Base-by-base conservation (phyloP, 2,329 filamentous ascomycete genomes). In the Moelleriella libera region DNA sequence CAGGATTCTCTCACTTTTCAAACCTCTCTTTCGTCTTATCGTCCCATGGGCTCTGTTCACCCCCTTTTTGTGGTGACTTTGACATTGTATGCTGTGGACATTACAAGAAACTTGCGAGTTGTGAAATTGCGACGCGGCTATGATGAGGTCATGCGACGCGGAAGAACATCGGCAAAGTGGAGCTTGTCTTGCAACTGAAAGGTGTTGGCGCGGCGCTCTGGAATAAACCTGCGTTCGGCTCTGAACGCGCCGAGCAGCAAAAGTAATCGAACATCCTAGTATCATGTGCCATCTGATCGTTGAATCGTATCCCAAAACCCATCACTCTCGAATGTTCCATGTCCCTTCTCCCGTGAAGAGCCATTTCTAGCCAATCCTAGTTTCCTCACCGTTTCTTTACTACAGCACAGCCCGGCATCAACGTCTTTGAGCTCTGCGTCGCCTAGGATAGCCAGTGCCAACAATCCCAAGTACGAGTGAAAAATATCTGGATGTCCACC, bases 381-480 rank as follows among this genome's bases (percentile, higher is more conserved):
- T 48, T 70, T 73, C 31, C 63, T 57, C 9, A 71, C 70, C 1
- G 76, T 72, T 9, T 80, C 74, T 30, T 72, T 66, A 53, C 84
- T 88, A 40, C 90, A 77, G 58, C 88, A 94, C 45, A 96, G 67
- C 1, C 76, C 76, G 0, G 83, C 74, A 61, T 97, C 88, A 45
- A 95, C 73, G 21, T 69, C 65, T 52, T 82, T 83, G 39, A 97
- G 61, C 0, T 77, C 77, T 1, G 73, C 62, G 54, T 94, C 85
- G 6, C 79, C 78, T 61, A 88, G 76, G 12, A 86, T 75, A 0
- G 83, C 80, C 40, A 98, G 69, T 1, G 85, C 83, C 2, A 88
- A 85, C 34, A 97, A 74, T 0, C 88, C 92, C 31, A 97, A 75
- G 60, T 89, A 96, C 0, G 85, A 85, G 61, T 98, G 92, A 55